phyloP scores from a whole-genome alignment of 352 stramenopile genomes.

The Globisporangium emineosum region DNA sequence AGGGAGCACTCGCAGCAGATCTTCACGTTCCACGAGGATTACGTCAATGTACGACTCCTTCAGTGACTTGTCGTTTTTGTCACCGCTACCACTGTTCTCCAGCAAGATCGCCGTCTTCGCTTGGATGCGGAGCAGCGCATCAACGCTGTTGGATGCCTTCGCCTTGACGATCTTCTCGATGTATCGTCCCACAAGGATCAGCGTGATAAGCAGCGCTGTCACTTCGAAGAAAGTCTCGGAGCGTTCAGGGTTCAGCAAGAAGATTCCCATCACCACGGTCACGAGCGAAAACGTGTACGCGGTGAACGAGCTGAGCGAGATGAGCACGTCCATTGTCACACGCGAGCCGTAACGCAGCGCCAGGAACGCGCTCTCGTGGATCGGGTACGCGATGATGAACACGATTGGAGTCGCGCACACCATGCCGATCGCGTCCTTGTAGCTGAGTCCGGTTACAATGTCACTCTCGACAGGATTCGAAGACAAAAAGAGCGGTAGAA shows the following conservation, averaged over 20 bases:
- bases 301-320: slow-evolving; percentile 65
- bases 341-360: slow-evolving; percentile 55
- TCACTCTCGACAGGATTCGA: slow-evolving; percentile 25
- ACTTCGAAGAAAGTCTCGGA: slow-evolving; percentile 76
- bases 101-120: slow-evolving; percentile 89
- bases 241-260: slow-evolving; percentile 24
- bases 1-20: slow-evolving; percentile 66
- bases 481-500: slow-evolving; percentile 34
- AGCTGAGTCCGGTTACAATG: slow-evolving; percentile 39
- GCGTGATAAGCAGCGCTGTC: slow-evolving; percentile 57
- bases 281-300: slow-evolving; percentile 65
- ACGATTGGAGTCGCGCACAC: slow-evolving; percentile 67
- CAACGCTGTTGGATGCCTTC: slow-evolving; percentile 63
- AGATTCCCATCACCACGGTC: slow-evolving; percentile 25
- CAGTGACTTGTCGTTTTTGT: slow-evolving; percentile 14
- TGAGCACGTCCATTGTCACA: slow-evolving; percentile 78
- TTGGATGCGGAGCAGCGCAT: slow-evolving; percentile 64
- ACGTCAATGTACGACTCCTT: slow-evolving; percentile 77
- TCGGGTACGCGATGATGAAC: slow-evolving; percentile 54
- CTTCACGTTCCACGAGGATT: slow-evolving; percentile 65
- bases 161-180: slow-evolving; percentile 74
- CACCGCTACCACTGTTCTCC: slow-evolving; percentile 28
- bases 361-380: slow-evolving; percentile 67
- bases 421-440: slow-evolving; percentile 49
- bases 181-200: slow-evolving; percentile 74